These are phyloP conservation scores for Marasmius tenuissimus DNA, from an alignment of 1,284 basidiomycete genomes.

Conservation along the genomic window DNA sequence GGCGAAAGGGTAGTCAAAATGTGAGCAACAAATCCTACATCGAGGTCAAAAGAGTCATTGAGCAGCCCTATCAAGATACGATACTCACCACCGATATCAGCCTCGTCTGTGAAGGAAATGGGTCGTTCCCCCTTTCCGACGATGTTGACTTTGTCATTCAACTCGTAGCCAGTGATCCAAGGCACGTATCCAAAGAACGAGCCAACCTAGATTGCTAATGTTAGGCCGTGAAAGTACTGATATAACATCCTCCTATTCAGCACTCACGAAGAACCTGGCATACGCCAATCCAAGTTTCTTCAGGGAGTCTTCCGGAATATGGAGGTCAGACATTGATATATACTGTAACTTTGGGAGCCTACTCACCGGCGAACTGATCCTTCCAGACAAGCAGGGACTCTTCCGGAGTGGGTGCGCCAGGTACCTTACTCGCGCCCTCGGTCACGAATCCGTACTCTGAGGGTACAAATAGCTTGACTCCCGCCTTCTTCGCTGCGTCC, in stretches of 20 bases:
- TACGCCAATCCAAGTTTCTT: slow-evolving; percentile 16
- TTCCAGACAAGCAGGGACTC: slow-evolving; percentile 11
- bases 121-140: slow-evolving; percentile 22
- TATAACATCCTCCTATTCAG: neutral
- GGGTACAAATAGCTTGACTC: slow-evolving; percentile 28
- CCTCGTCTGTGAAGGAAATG: slow-evolving; percentile 21
- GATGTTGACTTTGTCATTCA: slow-evolving; percentile 23
- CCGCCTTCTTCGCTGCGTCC: slow-evolving; percentile 23
- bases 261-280: slow-evolving; percentile 20
- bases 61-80: neutral
- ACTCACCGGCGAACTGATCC: slow-evolving; percentile 8
- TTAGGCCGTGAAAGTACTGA: neutral
- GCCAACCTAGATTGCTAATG: slow-evolving; percentile 3
- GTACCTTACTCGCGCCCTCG: slow-evolving; percentile 7
- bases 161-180: slow-evolving; percentile 14
- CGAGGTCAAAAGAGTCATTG: neutral
- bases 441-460: slow-evolving; percentile 22
- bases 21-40: slow-evolving; percentile 26
- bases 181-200: slow-evolving; percentile 20
- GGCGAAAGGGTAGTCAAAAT: slow-evolving; percentile 24
- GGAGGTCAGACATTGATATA: neutral
- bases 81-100: slow-evolving; percentile 23
- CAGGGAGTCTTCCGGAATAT: slow-evolving; percentile 17
- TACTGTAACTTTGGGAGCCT: neutral
- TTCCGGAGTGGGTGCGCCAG: slow-evolving; percentile 2